Evolutionary conservation across 2,329 filamentous ascomycete genomes (phyloP), one percentile per base, ranked within the genome.

Genomic region (Ophiocordyceps polyrhachis-furcata): DNA sequence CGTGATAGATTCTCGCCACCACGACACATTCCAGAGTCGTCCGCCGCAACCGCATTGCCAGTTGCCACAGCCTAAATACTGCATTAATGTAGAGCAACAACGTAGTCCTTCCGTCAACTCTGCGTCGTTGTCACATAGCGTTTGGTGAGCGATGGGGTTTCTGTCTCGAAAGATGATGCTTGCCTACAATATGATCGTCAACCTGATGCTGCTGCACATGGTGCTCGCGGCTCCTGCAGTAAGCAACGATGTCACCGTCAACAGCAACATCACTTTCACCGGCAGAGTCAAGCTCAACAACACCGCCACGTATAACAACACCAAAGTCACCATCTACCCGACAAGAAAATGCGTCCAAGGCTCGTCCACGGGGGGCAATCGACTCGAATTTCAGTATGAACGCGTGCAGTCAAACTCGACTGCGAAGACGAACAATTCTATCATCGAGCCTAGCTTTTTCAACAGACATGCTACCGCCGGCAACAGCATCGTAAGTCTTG

Each of bases 371-470:
- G n/a, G 9, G 12, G 11, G 12, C n/a, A 23, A 5, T 0, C 13
- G 12, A 13, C 48, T 28, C 40, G 41, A 28, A 3, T 48, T 49
- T 40, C 15, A 44, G 19, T 50, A 50, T 20, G 29, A 47, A 14
- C 28, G 41, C 5, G 42, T 48, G 25, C 17, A 28, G 35, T 5
- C 43, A 28, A 13, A 12, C 5, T 21, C 35, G 15, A 5, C 15
- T 15, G 25, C 15, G 15, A n/a, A 35, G 14, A 15, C 8, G 20
- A 38, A 17, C 32, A 17, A 28, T 4, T 43, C 17, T 20, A 21
- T 49, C 17, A 25, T 50, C 37, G 46, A 50, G 12, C 46, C 45
- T 15, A 25, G 9, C 37, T 50, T 48, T 45, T 21, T 37, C 6
- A 29, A 29, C 15, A n/a, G n/a, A 7, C 25, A 42, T n/a, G 25